Conservation (phyloP, 1,139 yeast species). For the Saccharomycopsis phalli region DNA sequence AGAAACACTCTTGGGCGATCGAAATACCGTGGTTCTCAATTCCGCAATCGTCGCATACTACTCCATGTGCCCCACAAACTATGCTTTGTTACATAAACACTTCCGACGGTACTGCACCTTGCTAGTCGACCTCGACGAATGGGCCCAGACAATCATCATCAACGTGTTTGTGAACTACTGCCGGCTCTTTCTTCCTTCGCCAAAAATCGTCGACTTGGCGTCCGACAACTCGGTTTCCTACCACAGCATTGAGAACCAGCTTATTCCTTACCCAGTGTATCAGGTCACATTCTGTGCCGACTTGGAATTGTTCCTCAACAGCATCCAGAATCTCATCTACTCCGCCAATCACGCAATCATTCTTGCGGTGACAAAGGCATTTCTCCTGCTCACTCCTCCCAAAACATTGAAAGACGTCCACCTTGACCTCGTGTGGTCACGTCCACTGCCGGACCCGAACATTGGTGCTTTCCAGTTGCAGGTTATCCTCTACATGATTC, state of each 20-base stretch:
- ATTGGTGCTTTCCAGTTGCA: conserved; percentile 13
- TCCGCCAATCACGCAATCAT: conserved; percentile 54
- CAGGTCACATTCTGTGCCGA: conserved; percentile 47
- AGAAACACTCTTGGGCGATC: conserved; percentile 50
- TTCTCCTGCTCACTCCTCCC: conserved; percentile 47
- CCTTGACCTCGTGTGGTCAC: conserved; percentile 21
- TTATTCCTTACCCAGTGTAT: conserved; percentile 30
- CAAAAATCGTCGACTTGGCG: conserved; percentile 31
- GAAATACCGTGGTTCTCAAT: conserved; percentile 57
- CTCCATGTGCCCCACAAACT: conserved; percentile 45
- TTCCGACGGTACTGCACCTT: conserved; percentile 53
- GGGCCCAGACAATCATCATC: conserved; percentile 58
- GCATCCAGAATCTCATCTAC: conserved; percentile 37
- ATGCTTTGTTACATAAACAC: conserved; percentile 65
- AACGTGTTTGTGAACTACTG: conserved; percentile 62
- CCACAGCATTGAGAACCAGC: conserved; percentile 34
- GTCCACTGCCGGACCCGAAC: conserved; percentile 24
- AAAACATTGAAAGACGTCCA: conserved; percentile 32
- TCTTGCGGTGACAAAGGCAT: conserved; percentile 50
- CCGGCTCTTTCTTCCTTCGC: conserved; percentile 48
- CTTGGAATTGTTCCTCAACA: conserved; percentile 41
- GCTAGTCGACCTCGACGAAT: conserved; percentile 56
- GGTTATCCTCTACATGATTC: conserved; percentile 13
- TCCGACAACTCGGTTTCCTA: conserved; percentile 29
- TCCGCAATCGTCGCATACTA: conserved; percentile 55